Conservation (phyloP, 1,284 basidiomycete genomes). For the Leccinum angustisporum region DNA sequence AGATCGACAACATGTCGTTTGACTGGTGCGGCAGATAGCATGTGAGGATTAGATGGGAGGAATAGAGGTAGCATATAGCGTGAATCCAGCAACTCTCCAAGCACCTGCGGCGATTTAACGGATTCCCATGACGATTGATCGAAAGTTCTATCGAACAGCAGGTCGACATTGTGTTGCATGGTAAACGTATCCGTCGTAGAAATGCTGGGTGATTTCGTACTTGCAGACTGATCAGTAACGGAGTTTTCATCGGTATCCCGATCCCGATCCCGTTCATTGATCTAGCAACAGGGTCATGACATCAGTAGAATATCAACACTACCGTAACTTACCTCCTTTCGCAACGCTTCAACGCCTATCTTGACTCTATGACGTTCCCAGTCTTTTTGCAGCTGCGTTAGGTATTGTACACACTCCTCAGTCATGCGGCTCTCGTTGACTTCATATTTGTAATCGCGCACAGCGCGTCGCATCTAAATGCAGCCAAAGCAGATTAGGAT, state of each 20-base stretch:
- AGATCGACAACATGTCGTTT: slow-evolving; percentile 42
- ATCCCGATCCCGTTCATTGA: slow-evolving; percentile 50
- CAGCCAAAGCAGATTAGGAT: slow-evolving; percentile 3
- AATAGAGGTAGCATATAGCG: slow-evolving; percentile 89
- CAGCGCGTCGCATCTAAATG: slow-evolving; percentile 82
- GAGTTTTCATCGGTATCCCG: slow-evolving; percentile 46
- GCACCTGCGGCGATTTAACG: slow-evolving; percentile 70
- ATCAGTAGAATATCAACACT: neutral
- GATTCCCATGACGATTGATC: slow-evolving; percentile 76
- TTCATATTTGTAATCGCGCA: slow-evolving; percentile 94
- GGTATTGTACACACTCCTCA: slow-evolving; percentile 92
- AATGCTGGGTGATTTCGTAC: slow-evolving; percentile 31
- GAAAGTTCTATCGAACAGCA: slow-evolving; percentile 69
- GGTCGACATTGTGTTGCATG: slow-evolving; percentile 66
- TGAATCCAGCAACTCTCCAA: slow-evolving; percentile 88
- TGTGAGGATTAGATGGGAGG: slow-evolving; percentile 76
- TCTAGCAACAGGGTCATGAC: slow-evolving; percentile 41
- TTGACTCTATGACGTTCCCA: slow-evolving; percentile 91
- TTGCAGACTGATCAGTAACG: slow-evolving; percentile 25
- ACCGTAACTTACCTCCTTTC: slow-evolving; percentile 61
- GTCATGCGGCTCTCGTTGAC: slow-evolving; percentile 90
- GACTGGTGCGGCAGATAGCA: slow-evolving; percentile 70
- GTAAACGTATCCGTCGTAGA: slow-evolving; percentile 38
- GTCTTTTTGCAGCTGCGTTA: slow-evolving; percentile 91
- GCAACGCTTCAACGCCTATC: slow-evolving; percentile 74